Evolutionary conservation across 352 stramenopile species (phyloP), one percentile per base, ranked within the genome.

Genomic region (Phytophthora sojae): DNA sequence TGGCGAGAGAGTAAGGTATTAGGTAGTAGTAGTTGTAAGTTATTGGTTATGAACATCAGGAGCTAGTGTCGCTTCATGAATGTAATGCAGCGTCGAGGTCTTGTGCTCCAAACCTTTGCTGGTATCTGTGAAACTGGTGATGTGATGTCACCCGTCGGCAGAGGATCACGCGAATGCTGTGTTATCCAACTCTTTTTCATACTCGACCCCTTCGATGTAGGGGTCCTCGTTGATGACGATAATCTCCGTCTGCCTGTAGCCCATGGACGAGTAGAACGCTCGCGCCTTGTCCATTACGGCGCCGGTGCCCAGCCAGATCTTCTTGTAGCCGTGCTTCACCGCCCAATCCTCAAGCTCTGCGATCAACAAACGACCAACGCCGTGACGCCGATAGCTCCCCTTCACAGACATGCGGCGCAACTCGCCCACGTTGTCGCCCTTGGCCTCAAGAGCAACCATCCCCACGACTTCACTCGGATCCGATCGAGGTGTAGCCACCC

Each of bases 361-460:
- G 19, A 73, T 35, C 23, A 76, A 39, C 30, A 53, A 37, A 14
- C 53, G 58, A 17, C 69, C 69, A 49, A 76, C 25, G 11, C 69
- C 69, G 30, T 49, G 39, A 14, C 69, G 69, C 30, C 69, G 64
- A 60, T 69, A 73, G 29, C 19, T 69, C 4, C 55, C 37, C 11
- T 72, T 67, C 57, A 76, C 69, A 39, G 69, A 67, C 64, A 76
- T 66, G 42, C 58, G 69, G 6, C 58, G 69, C 57, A 73, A 25
- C 42, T 76, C 58, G 7, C 69, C 69, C n/a, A 63, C 57, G 3
- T 23, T 45, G 23, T 37, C 30, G 19, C 30, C 47, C 47, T 72
- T 55, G 8, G 19, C 29, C 67, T 71, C 54, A 25, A 77, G 56
- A n/a, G 49, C 64, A 14, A 67, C 60, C 30, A 74, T 73, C 8